These are phyloP conservation scores for Periconia sp. DNA, from an alignment of 2,329 filamentous ascomycete genomes.

Conservation along the genomic window DNA sequence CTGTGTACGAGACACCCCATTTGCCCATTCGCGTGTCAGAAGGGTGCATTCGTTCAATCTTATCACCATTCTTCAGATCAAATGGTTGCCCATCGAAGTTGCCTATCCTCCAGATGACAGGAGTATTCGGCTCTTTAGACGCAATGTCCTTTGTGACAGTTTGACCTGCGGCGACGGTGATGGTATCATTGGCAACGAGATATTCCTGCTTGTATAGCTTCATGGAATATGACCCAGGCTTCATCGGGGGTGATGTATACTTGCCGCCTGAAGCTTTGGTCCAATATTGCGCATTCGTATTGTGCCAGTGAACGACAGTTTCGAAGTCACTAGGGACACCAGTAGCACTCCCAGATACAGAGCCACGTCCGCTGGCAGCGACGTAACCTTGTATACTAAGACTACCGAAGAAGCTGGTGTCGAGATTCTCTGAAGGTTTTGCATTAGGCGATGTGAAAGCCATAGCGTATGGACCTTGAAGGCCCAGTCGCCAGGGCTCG, in stretches of 20 bases:
- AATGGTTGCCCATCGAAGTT: slow-evolving; percentile 29
- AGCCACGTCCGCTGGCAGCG: slow-evolving; percentile 20
- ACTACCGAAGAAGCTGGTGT: slow-evolving; percentile 26
- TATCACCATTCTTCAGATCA: slow-evolving; percentile 32
- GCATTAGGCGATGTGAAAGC: slow-evolving; percentile 19
- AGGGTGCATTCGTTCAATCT: slow-evolving; percentile 31
- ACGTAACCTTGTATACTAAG: slow-evolving; percentile 28
- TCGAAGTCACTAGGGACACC: slow-evolving; percentile 24
- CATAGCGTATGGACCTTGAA: slow-evolving; percentile 30
- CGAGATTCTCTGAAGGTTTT: slow-evolving; percentile 22
- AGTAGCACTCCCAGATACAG: slow-evolving; percentile 21
- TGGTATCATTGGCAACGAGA: slow-evolving; percentile 21
- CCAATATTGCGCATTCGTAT: slow-evolving; percentile 68
- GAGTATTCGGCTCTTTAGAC: slow-evolving; percentile 19
- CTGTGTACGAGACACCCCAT: slow-evolving; percentile 22
- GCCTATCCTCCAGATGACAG: slow-evolving; percentile 27
- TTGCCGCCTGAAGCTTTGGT: slow-evolving; percentile 20
- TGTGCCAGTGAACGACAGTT: slow-evolving; percentile 64
- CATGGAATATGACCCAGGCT: slow-evolving; percentile 25
- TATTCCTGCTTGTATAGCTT: slow-evolving; percentile 28
- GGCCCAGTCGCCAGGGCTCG: slow-evolving; percentile 27
- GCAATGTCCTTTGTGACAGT: slow-evolving; percentile 23
- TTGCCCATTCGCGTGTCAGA: slow-evolving; percentile 23
- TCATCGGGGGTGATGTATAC: slow-evolving; percentile 27
- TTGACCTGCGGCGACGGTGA: slow-evolving; percentile 24